Conservation (phyloP, 805 yeast genomes). For the Kuraishia hungarica region DNA sequence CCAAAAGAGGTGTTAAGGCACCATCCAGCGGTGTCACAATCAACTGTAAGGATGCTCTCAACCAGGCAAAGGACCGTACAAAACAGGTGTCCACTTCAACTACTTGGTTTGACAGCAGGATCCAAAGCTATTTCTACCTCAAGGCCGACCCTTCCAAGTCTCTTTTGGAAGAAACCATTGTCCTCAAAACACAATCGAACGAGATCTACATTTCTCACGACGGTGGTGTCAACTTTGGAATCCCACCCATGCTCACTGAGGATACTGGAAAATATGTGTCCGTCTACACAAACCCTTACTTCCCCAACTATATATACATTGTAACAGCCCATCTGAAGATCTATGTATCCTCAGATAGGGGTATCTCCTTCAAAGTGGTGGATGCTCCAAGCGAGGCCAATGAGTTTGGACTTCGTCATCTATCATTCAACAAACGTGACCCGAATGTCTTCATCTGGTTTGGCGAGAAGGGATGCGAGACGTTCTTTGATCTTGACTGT, state of each 20-base stretch:
- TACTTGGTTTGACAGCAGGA: slow-evolving; percentile 13
- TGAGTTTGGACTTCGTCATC: slow-evolving; percentile 24
- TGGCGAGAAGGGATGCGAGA: slow-evolving; percentile 53
- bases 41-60: neutral
- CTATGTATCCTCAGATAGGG: slow-evolving; percentile 63
- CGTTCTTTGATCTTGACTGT: slow-evolving; percentile 37
- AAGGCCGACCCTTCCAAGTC: slow-evolving; percentile 36
- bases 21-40: neutral
- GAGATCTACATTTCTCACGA: slow-evolving; percentile 60
- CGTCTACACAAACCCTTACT: slow-evolving; percentile 54
- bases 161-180: slow-evolving; percentile 51
- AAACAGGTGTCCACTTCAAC: slow-evolving; percentile 1
- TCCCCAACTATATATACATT: slow-evolving; percentile 47
- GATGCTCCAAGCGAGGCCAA: slow-evolving; percentile 44
- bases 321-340: slow-evolving; percentile 41
- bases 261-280: slow-evolving; percentile 34
- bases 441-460: slow-evolving; percentile 57
- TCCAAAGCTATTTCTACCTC: slow-evolving; percentile 57
- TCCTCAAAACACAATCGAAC: slow-evolving; percentile 46
- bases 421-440: slow-evolving; percentile 57
- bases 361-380: slow-evolving; percentile 37
- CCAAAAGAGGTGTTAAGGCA: neutral
- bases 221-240: slow-evolving; percentile 47
- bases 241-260: slow-evolving; percentile 19
- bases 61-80: neutral